phyloP scores from a whole-genome alignment of 192 early-diverging fungal species.

The Coemansia sp. region DNA sequence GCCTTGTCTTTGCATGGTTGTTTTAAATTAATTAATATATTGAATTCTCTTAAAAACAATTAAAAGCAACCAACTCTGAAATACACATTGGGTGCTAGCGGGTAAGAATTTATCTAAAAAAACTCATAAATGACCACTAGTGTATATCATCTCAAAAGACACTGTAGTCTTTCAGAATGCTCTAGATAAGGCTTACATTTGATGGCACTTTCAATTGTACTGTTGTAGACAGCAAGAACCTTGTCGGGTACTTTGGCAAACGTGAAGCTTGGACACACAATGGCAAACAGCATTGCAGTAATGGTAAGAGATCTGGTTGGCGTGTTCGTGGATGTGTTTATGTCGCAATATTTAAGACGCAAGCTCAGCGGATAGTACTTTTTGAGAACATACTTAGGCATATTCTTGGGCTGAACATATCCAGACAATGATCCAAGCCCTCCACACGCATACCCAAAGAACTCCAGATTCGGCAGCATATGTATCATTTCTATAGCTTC shows the following conservation, averaged over 20 bases:
- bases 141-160: not conserved
- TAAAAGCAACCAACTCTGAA: no score
- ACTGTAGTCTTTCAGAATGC: not conserved
- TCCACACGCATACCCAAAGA: not conserved
- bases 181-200: not conserved
- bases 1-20: no score
- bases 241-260: not conserved
- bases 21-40: no score
- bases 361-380: not conserved
- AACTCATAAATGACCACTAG: no score
- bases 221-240: not conserved
- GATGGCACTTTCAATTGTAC: not conserved
- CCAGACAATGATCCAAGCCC: not conserved
- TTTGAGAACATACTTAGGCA: not conserved
- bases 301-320: not conserved
- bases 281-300: not conserved
- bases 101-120: no score
- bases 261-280: not conserved
- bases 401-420: not conserved
- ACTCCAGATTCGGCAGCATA: not conserved
- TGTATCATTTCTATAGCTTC: not conserved
- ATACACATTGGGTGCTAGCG: no score
- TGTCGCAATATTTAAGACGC: not conserved
- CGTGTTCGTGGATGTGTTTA: not conserved
- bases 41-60: no score